Evolutionary conservation across 306 rosid genomes (phyloP).

Genomic region (Carpinus viminea): DNA sequence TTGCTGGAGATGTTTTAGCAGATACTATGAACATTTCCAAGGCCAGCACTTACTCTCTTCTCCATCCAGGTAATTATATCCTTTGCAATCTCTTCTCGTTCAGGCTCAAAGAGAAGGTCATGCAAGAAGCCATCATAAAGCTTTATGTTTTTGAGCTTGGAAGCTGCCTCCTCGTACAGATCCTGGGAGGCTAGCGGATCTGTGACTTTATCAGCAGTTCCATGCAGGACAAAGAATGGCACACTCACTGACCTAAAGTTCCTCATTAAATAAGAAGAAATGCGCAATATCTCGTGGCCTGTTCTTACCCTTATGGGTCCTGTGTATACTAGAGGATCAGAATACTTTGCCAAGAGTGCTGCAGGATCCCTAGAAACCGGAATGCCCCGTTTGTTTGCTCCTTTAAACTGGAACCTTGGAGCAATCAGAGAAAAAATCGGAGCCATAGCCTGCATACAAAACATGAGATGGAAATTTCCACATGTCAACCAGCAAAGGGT

Average conservation of each 20-base stretch:
- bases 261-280: slow-evolving; percentile 64
- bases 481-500: background rate
- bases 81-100: slow-evolving; percentile 72
- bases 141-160: slow-evolving; percentile 78
- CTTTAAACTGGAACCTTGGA: slow-evolving; percentile 90
- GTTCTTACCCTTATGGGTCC: slow-evolving; percentile 98
- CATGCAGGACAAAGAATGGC: slow-evolving; percentile 96
- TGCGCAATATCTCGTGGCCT: slow-evolving; percentile 88
- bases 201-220: slow-evolving; percentile 93
- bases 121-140: slow-evolving; percentile 94
- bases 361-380: slow-evolving; percentile 98
- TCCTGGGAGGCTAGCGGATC: slow-evolving; percentile 93
- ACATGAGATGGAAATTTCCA: slow-evolving; percentile 9
- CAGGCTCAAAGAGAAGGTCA: slow-evolving; percentile 94
- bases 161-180: slow-evolving; percentile 76
- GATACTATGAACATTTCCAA: slow-evolving; percentile 16
- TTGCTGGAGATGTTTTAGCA: slow-evolving; percentile 3
- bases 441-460: slow-evolving; percentile 71
- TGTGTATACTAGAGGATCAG: slow-evolving; percentile 95
- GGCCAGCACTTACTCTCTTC: slow-evolving; percentile 42
- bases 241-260: slow-evolving; percentile 74
- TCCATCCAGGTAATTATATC: slow-evolving; percentile 95
- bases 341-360: slow-evolving; percentile 82
- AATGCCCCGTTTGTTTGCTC: slow-evolving; percentile 97
- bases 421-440: slow-evolving; percentile 81